A percentile compares a stretch with the other conserved stretches of the same genome.
phyloP scores from a whole-genome alignment of 139 green algal genomes.

The Yamagishiella unicocca region DNA sequence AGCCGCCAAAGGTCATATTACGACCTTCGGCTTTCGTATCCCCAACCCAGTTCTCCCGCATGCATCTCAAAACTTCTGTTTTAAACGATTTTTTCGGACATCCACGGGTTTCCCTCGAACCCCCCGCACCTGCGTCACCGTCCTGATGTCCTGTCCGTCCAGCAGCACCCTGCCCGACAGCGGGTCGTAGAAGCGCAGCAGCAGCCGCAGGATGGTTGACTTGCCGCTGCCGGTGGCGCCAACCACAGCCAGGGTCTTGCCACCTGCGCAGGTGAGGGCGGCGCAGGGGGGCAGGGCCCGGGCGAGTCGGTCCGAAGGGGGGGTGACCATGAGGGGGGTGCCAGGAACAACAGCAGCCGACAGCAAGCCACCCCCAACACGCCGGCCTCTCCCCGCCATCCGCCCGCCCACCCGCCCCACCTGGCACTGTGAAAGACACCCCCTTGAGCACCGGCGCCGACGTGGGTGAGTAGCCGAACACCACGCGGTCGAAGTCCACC shows the following conservation, averaged over 20 bases:
- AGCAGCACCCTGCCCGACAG: constrained; percentile 76
- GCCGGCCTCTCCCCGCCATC: constrained; percentile 8
- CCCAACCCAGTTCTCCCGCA: too few relatives aligned
- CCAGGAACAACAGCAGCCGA: not conserved
- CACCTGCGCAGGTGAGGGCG: constrained; percentile 47
- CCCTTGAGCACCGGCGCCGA: constrained; percentile 61
- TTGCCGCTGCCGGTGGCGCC: constrained; percentile 92
- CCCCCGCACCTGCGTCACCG: constrained; percentile 72
- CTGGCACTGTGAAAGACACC: constrained; percentile 53
- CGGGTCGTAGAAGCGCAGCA: constrained; percentile 93
- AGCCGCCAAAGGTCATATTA: too few relatives aligned
- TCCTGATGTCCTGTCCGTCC: constrained; percentile 82
- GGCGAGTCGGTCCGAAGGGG: not conserved
- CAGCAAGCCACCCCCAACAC: not conserved
- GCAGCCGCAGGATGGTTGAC: constrained; percentile 85
- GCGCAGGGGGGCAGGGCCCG: constrained; percentile 44
- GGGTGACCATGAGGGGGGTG: not conserved
- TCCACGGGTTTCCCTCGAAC: too few relatives aligned
- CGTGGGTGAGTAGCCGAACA: constrained; percentile 56
- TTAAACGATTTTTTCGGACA: too few relatives aligned
- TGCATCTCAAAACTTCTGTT: too few relatives aligned
- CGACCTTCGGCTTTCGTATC: too few relatives aligned
- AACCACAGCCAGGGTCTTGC: constrained; percentile 83
- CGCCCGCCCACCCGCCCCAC: constrained; percentile 55
- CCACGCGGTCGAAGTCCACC: constrained; percentile 65